Evolutionary conservation across 176 grass and related monocot species (phyloP), one percentile per base, ranked within the genome.

Genomic region (Saccharum officinarum): DNA sequence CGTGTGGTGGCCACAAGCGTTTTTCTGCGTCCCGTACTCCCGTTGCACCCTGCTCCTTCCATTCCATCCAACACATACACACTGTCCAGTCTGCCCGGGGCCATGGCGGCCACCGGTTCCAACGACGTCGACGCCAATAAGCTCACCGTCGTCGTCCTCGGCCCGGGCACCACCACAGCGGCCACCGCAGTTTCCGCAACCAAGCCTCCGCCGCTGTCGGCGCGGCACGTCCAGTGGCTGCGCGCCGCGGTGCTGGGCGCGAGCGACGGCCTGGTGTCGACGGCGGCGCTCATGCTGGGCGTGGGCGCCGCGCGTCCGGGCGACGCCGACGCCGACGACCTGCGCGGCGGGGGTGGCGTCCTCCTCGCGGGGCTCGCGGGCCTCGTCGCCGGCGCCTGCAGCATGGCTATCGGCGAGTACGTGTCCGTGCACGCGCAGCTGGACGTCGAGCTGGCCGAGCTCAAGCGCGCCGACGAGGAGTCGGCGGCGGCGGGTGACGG

Each of bases 371-470:
- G 94, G 61, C 55, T 89, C 3, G 91, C 91, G 1, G 91, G 79
- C n/a, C 89, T 90, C 33, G 50, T 97, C 76, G 90, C 93, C 10
- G 90, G 90, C 41, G 87, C 90, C 0, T 95, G 87, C 63, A 90
- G 90, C 87, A 95, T 92, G 90, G 93, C 90, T 76, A 90, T 92
- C 70, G 90, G 88, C 28, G 90, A 95, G 87, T 95, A 88, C 83
- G 93, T 95, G 33, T 92, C 88, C 4, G 90, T 92, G 78, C 90
- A 91, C 67, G 82, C 82, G 52, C 89, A 97, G 82, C 64, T 90
- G 36, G 92, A 94, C 66, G 82, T 91, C 0, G 91, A 97, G 82
- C 16, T 90, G 10, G 85, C 89, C 25, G 87, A 87, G 7, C 80
- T 91, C 8, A 67, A 85, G 76, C 80, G 91, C 13, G 68, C 50